Evolutionary conservation across 1,139 yeast species (phyloP).

Genomic region (Schizosaccharomyces versatilis): DNA sequence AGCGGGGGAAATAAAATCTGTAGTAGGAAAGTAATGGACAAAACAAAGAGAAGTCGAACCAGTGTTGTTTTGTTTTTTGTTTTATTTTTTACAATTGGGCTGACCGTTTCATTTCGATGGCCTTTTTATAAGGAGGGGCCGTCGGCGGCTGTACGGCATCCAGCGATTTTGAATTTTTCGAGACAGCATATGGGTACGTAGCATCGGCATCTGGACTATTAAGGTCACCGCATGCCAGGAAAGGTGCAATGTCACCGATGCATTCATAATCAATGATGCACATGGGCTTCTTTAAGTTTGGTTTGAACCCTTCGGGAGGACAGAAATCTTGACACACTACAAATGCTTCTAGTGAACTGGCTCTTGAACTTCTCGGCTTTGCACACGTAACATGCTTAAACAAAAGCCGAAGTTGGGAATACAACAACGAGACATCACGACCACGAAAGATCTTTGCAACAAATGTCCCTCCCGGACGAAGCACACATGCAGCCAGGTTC

Average conservation of each 20-base stretch:
- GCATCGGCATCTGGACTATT: slow-evolving; percentile 84
- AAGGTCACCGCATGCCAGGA: slow-evolving; percentile 83
- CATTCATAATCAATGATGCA: background rate
- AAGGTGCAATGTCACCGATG: slow-evolving; percentile 58
- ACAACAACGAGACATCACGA: slow-evolving; percentile 74
- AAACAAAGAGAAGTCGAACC: background rate
- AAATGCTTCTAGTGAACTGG: slow-evolving; percentile 81
- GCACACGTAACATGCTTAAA: slow-evolving; percentile 83
- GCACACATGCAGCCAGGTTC: slow-evolving; percentile 68
- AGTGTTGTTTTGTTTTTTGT: too few relatives aligned
- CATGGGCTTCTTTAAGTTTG: slow-evolving; percentile 9
- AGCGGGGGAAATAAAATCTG: background rate
- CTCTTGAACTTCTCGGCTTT: slow-evolving; percentile 83
- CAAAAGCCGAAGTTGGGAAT: slow-evolving; percentile 64
- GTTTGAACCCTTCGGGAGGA: slow-evolving; percentile 24
- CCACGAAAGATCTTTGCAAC: slow-evolving; percentile 94
- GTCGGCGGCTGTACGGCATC: slow-evolving; percentile 91
- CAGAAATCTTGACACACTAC: slow-evolving; percentile 73
- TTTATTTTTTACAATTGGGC: background rate
- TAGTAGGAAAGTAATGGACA: background rate
- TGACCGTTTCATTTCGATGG: slow-evolving; percentile 32
- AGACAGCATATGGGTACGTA: slow-evolving; percentile 34
- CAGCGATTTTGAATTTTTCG: slow-evolving; percentile 17
- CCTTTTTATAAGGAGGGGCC: slow-evolving; percentile 86
- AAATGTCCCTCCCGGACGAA: slow-evolving; percentile 75